phyloP scores from a whole-genome alignment of 495 filamentous ascomycete species.

The Penicillium cinerascens region DNA sequence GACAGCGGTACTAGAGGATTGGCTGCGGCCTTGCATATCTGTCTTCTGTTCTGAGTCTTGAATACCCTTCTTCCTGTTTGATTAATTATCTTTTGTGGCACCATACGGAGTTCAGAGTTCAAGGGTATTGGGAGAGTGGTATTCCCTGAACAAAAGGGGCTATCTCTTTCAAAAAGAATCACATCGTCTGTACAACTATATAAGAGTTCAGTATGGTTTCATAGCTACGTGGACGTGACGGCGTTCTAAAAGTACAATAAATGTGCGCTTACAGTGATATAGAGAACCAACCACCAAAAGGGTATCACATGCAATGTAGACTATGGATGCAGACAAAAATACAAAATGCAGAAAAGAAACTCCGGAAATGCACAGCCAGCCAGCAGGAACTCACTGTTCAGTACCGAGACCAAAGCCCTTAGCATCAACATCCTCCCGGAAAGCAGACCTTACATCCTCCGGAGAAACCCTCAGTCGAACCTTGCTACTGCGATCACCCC shows the following conservation, averaged over 20 bases:
- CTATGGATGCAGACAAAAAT: background rate
- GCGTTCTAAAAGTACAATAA: background rate
- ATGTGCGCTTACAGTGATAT: background rate
- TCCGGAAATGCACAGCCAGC: constrained; percentile 6
- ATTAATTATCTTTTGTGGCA: constrained; percentile 21
- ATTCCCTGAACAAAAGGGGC: background rate
- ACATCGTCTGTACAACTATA: background rate
- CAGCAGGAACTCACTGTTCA: constrained; percentile 26
- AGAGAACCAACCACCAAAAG: background rate
- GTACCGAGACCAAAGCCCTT: constrained; percentile 60
- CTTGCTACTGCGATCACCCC: constrained; percentile 80
- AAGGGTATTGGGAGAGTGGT: background rate
- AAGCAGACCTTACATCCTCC: constrained; percentile 83
- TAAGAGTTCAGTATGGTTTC: background rate
- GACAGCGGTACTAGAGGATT: constrained; percentile 58
- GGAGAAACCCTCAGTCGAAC: constrained; percentile 80
- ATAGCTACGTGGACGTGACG: background rate
- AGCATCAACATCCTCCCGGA: constrained; percentile 84
- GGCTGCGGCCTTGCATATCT: background rate
- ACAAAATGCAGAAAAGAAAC: constrained; percentile 5
- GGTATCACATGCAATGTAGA: constrained; percentile 29
- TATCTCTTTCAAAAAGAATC: too few relatives aligned
- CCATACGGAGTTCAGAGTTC: constrained; percentile 31
- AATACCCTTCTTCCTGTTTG: constrained; percentile 22
- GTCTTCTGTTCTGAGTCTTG: constrained; percentile 13